A percentile compares a stretch with the other conserved stretches of the same genome.
Conservation (phyloP, 2,329 filamentous ascomycete genomes). For the Penicillium vulpinum region DNA sequence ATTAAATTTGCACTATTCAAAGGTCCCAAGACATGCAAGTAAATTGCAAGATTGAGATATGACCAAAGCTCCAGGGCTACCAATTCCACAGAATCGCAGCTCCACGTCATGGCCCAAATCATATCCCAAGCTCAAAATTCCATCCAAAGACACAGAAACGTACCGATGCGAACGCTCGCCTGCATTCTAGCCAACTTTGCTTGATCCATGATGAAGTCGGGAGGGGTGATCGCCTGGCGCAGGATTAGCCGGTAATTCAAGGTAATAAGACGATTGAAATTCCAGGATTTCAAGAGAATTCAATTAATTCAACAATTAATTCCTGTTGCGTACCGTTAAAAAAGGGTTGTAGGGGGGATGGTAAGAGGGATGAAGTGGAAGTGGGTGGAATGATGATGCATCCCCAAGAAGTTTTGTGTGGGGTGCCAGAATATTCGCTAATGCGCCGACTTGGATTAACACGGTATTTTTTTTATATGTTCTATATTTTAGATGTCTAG, state of each 20-base stretch:
- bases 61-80: slow-evolving; percentile 6
- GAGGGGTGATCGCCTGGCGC: slow-evolving; percentile 19
- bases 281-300: not conserved
- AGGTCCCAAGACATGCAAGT: not conserved
- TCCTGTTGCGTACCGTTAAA: slow-evolving; percentile 13
- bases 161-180: slow-evolving; percentile 70
- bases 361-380: slow-evolving; percentile 15
- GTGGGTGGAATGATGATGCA: slow-evolving; percentile 19
- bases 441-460: slow-evolving; percentile 12
- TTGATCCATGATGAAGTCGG: slow-evolving; percentile 59
- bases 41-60: not conserved
- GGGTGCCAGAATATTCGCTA: slow-evolving; percentile 27
- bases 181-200: slow-evolving; percentile 68
- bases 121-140: not conserved
- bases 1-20: not conserved
- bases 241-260: slow-evolving; percentile 19
- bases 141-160: slow-evolving; percentile 39
- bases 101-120: slow-evolving; percentile 4
- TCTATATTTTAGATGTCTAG: not conserved
- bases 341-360: slow-evolving; percentile 10
- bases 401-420: slow-evolving; percentile 29
- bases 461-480: not conserved
- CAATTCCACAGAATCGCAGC: slow-evolving; percentile 11
- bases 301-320: not conserved
- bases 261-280: not conserved